These are phyloP conservation scores for Cladosporium phlei DNA, from an alignment of 2,329 filamentous ascomycete genomes.

Conservation along the genomic window DNA sequence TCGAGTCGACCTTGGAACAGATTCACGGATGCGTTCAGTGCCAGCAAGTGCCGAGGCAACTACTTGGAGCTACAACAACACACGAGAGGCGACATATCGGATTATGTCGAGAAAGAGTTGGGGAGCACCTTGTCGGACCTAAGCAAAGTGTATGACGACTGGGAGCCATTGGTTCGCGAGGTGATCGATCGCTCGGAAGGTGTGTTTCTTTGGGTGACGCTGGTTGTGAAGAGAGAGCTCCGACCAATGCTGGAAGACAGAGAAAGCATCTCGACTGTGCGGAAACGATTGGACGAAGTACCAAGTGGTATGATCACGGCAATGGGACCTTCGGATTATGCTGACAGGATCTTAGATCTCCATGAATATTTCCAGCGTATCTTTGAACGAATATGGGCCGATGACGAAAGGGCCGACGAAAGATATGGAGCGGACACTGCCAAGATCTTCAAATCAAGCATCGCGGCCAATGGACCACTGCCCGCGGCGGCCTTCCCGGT, in stretches of 20 bases:
- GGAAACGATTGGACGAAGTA: not conserved
- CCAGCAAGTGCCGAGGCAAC: not conserved
- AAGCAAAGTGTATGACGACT: not conserved
- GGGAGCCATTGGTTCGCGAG: not conserved
- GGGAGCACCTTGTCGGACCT: not conserved
- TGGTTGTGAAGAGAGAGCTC: not conserved
- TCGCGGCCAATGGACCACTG: not conserved
- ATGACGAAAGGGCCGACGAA: too few relatives aligned
- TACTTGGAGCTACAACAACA: not conserved
- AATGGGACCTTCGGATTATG: too few relatives aligned
- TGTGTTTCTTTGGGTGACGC: not conserved
- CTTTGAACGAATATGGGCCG: not conserved
- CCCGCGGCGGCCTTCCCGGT: not conserved
- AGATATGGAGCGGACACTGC: not conserved
- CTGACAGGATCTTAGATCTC: not conserved
- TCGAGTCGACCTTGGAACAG: conserved; percentile 4
- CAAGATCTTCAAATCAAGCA: not conserved
- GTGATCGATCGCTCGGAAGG: not conserved
- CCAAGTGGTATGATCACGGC: not conserved
- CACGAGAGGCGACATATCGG: not conserved
- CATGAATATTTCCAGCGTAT: not conserved
- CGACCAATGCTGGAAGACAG: not conserved
- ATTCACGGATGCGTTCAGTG: not conserved
- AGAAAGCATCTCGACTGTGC: not conserved
- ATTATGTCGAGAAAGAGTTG: not conserved